Base-by-base conservation (phyloP, 805 yeast species). In the Metschnikowia bowlesiae region DNA sequence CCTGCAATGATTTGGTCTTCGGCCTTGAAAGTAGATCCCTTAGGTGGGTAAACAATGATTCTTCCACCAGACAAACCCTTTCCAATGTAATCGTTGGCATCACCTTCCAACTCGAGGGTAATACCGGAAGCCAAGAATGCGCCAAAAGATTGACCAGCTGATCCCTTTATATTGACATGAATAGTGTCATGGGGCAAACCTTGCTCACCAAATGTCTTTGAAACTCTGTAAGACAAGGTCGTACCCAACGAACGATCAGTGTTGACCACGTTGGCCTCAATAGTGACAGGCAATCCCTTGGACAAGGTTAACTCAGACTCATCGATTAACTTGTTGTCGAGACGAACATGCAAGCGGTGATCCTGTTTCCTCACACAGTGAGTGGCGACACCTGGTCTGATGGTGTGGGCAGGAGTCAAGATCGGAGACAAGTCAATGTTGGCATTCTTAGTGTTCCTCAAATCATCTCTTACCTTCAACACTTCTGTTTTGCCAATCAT, bases 61-160 rank as follows among this genome's bases (percentile, higher is more conserved):
- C 96, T 82, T 69, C 99, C 99, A 63, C 99, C 99, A 54, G 96
- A 87, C 52, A 92, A 77, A 60, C 98, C 97, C 74, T 92, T 92
- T 59, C 98, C 99, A 57, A 94, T 96, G 70, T 94, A 92, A 75
- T 92, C 99, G 67, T 92, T 92, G 59, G 97, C 89, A 71, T 92
- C 99, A 76, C 99, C 99, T 74, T 89, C 96, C 57, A 92, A 78
- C 68, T 89, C 96, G 64, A 92, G 82, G 9, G 98, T 94, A 55
- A 92, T 84, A 76, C 99, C 99, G 6, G 96, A 85, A 44, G 98
- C 96, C 62, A 94, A 79, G 78, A 89, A 92, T 2, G 98, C 99
- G 75, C 99, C 99, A 65, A 94, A 92, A 2, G 97, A 90, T 75
- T 92, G 99, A 63, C 99, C 99, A 30, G 99, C 99, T 50, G 91